Evolutionary conservation across 2,329 filamentous ascomycete species (phyloP).

Genomic region (Penicillium sp.): DNA sequence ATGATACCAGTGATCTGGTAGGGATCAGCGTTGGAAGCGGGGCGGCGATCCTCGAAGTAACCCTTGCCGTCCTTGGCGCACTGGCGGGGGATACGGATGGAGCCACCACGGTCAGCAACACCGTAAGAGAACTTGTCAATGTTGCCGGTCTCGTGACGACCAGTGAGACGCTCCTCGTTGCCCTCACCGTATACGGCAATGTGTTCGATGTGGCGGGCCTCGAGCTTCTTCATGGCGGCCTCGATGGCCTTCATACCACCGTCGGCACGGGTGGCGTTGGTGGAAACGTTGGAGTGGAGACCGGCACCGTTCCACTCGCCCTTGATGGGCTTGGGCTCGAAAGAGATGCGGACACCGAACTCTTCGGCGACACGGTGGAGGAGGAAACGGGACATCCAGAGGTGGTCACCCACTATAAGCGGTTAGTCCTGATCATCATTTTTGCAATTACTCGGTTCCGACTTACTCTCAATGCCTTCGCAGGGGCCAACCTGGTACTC

Average conservation of each 20-base stretch:
- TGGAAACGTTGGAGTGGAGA: slow-evolving; percentile 92
- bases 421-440: slow-evolving; percentile 23
- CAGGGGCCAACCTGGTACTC: slow-evolving; percentile 96
- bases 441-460: neutral
- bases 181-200: slow-evolving; percentile 94
- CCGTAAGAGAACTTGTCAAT: slow-evolving; percentile 94
- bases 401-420: slow-evolving; percentile 77
- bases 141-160: slow-evolving; percentile 85
- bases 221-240: slow-evolving; percentile 76
- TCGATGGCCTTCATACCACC: slow-evolving; percentile 97
- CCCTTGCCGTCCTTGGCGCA: slow-evolving; percentile 83
- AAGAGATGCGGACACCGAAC: slow-evolving; percentile 91
- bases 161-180: slow-evolving; percentile 91
- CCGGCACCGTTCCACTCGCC: slow-evolving; percentile 97
- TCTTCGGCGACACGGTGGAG: slow-evolving; percentile 91
- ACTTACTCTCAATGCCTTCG: slow-evolving; percentile 73
- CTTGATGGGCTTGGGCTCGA: slow-evolving; percentile 91
- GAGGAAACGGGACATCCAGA: slow-evolving; percentile 89
- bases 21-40: slow-evolving; percentile 81
- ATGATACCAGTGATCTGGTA: slow-evolving; percentile 82
- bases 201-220: slow-evolving; percentile 73
- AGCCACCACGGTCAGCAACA: slow-evolving; percentile 91
- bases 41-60: slow-evolving; percentile 85
- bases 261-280: slow-evolving; percentile 79
- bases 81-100: slow-evolving; percentile 86